A percentile compares a stretch with the other conserved stretches of the same genome.
Evolutionary conservation across 2,329 filamentous ascomycete species (phyloP).

Genomic region (Fusarium metavorans): DNA sequence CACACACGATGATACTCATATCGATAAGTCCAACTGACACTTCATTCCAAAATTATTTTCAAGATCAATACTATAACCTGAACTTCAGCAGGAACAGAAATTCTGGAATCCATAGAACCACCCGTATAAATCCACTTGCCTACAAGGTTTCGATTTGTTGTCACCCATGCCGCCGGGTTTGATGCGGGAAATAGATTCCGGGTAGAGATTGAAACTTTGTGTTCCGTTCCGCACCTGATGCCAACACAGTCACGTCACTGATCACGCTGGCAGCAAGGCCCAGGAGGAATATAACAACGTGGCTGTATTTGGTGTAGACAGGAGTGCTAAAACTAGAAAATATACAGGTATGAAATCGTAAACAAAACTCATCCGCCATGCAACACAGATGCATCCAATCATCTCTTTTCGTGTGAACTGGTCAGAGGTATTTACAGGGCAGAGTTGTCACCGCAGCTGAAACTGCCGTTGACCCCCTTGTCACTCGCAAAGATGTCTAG

Average conservation of each 20-base stretch:
- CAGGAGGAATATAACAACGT: background rate
- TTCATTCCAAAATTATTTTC: background rate
- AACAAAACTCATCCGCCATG: background rate
- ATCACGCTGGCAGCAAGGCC: background rate
- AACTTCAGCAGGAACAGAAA: too few relatives aligned
- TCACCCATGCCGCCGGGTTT: background rate
- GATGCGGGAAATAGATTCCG: background rate
- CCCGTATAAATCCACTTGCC: background rate
- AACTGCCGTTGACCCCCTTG: slow-evolving; percentile 10
- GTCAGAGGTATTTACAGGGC: background rate
- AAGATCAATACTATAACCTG: background rate
- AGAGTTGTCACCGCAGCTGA: slow-evolving; percentile 27
- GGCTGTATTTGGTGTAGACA: background rate
- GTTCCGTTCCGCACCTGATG: background rate
- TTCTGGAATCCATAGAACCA: too few relatives aligned
- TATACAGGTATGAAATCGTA: background rate
- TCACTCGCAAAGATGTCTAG: slow-evolving; percentile 21
- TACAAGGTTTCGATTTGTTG: background rate
- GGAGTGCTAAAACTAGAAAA: background rate
- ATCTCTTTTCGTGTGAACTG: background rate
- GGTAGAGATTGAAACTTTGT: background rate
- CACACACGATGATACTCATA: background rate
- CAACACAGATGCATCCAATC: background rate
- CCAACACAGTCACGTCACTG: background rate
- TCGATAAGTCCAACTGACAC: background rate